Percentiles rank a stretch among this genome's conserved stretches.
These are phyloP conservation scores for Fusarium coffeatum DNA, from an alignment of 2,329 filamentous ascomycete genomes.

Conservation along the genomic window DNA sequence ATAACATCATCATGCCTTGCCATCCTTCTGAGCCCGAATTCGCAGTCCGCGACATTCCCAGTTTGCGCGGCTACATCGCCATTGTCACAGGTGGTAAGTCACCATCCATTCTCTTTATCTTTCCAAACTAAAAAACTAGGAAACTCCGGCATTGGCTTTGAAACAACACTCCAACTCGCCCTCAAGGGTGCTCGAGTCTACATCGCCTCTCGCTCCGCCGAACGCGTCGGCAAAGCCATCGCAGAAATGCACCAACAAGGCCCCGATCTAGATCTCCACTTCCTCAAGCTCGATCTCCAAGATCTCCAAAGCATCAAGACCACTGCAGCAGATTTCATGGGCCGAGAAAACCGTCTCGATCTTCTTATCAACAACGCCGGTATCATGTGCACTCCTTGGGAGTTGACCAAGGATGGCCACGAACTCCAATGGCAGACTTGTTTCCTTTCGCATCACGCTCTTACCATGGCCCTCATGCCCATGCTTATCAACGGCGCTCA, in stretches of 20 bases:
- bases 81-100: constrained; percentile 42
- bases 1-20: constrained; percentile 13
- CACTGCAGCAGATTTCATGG: constrained; percentile 29
- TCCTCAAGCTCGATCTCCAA: constrained; percentile 39
- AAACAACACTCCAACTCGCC: constrained; percentile 39
- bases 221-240: constrained; percentile 39
- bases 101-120: fast-evolving
- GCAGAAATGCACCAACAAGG: constrained; percentile 24
- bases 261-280: constrained; percentile 34
- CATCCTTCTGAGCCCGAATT: constrained; percentile 25
- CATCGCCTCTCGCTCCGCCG: constrained; percentile 38
- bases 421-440: constrained; percentile 43
- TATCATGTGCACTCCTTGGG: constrained; percentile 38
- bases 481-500: constrained; percentile 24
- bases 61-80: constrained; percentile 34
- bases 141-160: constrained; percentile 42
- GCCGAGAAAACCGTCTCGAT: constrained; percentile 34
- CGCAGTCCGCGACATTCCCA: constrained; percentile 35
- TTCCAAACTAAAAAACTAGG: background rate
- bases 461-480: constrained; percentile 37
- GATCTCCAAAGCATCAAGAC: constrained; percentile 38
- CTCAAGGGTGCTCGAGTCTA: constrained; percentile 37
- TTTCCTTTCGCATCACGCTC: constrained; percentile 37
- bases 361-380: constrained; percentile 43
- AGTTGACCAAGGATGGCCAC: constrained; percentile 38